Evolutionary conservation across 441 rosid species (phyloP).

Genomic region (Jatropha podagrica): DNA sequence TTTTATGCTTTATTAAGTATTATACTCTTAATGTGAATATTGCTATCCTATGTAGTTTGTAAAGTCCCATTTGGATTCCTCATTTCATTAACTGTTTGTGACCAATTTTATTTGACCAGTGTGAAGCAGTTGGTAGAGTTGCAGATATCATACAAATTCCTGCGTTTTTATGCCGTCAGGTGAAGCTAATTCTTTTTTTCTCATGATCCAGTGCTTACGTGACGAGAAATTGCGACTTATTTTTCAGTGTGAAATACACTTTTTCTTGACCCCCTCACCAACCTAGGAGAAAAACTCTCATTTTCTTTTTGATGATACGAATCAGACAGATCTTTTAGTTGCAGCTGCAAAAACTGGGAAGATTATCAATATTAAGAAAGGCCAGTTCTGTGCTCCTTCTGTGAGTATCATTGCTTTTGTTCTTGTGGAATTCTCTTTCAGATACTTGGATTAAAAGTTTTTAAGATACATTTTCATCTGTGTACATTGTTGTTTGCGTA

Average conservation of each 20-base stretch:
- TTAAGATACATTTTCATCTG: slow-evolving; percentile 2
- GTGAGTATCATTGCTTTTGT: slow-evolving; percentile 45
- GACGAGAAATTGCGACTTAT: slow-evolving; percentile 2
- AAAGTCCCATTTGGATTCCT: slow-evolving; percentile 7
- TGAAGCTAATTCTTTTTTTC: slow-evolving; percentile 21
- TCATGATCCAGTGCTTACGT: slow-evolving; percentile 20
- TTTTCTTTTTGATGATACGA: slow-evolving; percentile 1
- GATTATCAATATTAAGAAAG: slow-evolving; percentile 86
- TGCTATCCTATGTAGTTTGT: not conserved
- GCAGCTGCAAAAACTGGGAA: slow-evolving; percentile 92
- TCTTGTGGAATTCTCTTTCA: slow-evolving; percentile 14
- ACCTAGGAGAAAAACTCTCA: not conserved
- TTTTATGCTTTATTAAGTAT: too few relatives aligned
- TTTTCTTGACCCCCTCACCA: not conserved
- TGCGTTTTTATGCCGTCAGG: slow-evolving; percentile 98
- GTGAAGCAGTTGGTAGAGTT: slow-evolving; percentile 76
- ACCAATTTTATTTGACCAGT: slow-evolving; percentile 41
- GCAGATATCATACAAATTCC: slow-evolving; percentile 94
- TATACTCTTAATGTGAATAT: not conserved
- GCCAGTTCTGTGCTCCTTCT: slow-evolving; percentile 87
- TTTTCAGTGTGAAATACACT: slow-evolving; percentile 2
- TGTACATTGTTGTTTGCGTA: slow-evolving; percentile 8
- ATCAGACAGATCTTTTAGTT: slow-evolving; percentile 89
- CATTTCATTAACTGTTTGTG: slow-evolving; percentile 20
- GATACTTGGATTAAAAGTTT: slow-evolving; percentile 3